These are phyloP conservation scores for Magnusiomyces paraingens DNA, from an alignment of 1,139 yeast genomes.

Conservation along the genomic window DNA sequence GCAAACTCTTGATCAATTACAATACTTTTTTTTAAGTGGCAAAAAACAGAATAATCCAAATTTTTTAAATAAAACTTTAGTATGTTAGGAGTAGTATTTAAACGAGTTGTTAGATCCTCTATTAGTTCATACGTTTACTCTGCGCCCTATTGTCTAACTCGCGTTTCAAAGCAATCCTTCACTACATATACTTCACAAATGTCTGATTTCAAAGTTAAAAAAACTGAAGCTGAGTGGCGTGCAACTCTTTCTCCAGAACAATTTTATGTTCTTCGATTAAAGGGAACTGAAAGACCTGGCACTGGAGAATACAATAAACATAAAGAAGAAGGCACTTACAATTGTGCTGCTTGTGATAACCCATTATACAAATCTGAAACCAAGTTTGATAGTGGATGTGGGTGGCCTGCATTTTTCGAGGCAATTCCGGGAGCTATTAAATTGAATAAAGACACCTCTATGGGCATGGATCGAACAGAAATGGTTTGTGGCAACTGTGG, in stretches of 20 bases:
- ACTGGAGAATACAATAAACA: conserved; percentile 61
- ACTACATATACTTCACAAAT: conserved; percentile 13
- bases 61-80: too few species aligned
- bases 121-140: too few species aligned
- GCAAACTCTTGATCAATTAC: too few species aligned
- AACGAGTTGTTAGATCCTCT: too few species aligned
- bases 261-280: conserved; percentile 67
- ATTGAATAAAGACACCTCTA: conserved; percentile 50
- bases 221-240: conserved; percentile 68
- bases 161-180: neutral
- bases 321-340: conserved; percentile 54
- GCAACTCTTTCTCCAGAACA: conserved; percentile 74
- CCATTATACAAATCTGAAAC: conserved; percentile 76
- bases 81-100: too few species aligned
- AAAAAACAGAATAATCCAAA: too few species aligned
- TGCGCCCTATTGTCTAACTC: too few species aligned
- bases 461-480: conserved; percentile 80
- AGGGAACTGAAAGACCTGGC: conserved; percentile 79
- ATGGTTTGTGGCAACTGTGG: conserved; percentile 86
- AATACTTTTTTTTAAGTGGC: too few species aligned
- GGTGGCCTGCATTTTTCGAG: conserved; percentile 96
- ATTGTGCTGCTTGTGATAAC: conserved; percentile 77
- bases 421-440: conserved; percentile 77
- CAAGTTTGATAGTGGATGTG: conserved; percentile 87
- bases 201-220: conserved; percentile 23